Conservation (phyloP, 768 basidiomycete species). For the Trametes gibbosa region DNA sequence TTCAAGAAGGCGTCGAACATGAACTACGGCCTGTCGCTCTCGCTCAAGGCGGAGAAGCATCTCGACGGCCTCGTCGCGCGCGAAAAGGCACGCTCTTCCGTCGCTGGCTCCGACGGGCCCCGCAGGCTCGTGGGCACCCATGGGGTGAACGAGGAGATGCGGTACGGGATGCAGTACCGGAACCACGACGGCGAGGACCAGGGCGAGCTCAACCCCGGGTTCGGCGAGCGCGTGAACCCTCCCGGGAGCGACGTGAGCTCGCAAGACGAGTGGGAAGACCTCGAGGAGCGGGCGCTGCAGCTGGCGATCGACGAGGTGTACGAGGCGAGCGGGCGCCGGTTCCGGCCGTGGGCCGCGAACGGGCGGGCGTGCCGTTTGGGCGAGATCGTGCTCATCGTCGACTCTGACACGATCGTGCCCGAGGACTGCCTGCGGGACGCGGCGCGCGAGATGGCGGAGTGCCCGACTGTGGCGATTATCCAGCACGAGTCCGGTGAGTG, state of each 20-base stretch:
- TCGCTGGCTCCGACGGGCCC: conserved; percentile 25
- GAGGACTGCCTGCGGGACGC: conserved; percentile 55
- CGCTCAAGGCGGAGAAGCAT: conserved; percentile 35
- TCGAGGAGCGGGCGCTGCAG: conserved; percentile 50
- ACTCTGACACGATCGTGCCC: conserved; percentile 50
- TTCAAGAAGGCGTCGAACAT: conserved; percentile 52
- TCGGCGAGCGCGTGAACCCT: conserved; percentile 16
- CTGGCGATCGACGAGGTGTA: conserved; percentile 52
- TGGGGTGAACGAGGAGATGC: conserved; percentile 32
- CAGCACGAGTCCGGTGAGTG: conserved; percentile 45
- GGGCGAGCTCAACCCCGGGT: conserved; percentile 32
- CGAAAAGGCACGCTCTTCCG: conserved; percentile 19
- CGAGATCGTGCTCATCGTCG: conserved; percentile 47
- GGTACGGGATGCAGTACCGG: conserved; percentile 66
- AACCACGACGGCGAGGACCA: conserved; percentile 63
- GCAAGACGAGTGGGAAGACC: conserved; percentile 33
- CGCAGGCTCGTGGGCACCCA: conserved; percentile 21
- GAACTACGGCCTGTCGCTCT: conserved; percentile 40
- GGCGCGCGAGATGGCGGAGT: conserved; percentile 46
- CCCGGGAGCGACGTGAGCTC: conserved; percentile 21
- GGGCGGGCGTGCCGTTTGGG: conserved; percentile 43
- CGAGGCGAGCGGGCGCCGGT: conserved; percentile 32
- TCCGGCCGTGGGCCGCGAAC: conserved; percentile 34
- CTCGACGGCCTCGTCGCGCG: conserved; percentile 29
- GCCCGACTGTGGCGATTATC: conserved; percentile 49